phyloP scores from a whole-genome alignment of 208 protist species.

The Trypanosoma melophagium region DNA sequence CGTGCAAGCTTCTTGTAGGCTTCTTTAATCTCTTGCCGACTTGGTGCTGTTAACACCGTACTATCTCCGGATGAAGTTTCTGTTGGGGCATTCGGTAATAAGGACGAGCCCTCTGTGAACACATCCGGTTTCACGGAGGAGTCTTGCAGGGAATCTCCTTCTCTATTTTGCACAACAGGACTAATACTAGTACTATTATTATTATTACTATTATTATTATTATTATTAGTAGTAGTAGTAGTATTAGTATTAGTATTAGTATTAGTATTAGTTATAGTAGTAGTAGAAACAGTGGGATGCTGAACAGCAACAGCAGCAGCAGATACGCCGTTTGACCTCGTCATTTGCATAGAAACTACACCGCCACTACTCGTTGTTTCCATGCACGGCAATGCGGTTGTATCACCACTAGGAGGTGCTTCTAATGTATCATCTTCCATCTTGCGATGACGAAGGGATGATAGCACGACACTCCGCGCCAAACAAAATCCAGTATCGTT shows the following conservation, averaged over 20 bases:
- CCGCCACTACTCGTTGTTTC: background rate
- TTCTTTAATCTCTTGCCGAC: conserved; percentile 11
- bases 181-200: no score
- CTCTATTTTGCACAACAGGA: no score
- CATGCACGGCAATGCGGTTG: conserved; percentile 11
- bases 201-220: no score
- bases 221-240: no score
- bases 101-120: no score
- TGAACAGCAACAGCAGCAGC: no score
- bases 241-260: no score
- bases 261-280: no score
- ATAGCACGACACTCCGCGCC: background rate
- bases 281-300: no score
- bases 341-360: background rate
- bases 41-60: background rate
- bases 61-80: background rate
- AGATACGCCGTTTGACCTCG: background rate
- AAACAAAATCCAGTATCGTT: background rate
- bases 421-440: background rate
- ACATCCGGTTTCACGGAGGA: no score
- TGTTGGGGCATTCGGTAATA: background rate
- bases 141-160: no score
- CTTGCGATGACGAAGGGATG: background rate
- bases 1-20: conserved; percentile 15
- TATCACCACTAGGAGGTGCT: conserved; percentile 6